phyloP scores from a whole-genome alignment of 352 stramenopile genomes.

The Globisporangium lucens region DNA sequence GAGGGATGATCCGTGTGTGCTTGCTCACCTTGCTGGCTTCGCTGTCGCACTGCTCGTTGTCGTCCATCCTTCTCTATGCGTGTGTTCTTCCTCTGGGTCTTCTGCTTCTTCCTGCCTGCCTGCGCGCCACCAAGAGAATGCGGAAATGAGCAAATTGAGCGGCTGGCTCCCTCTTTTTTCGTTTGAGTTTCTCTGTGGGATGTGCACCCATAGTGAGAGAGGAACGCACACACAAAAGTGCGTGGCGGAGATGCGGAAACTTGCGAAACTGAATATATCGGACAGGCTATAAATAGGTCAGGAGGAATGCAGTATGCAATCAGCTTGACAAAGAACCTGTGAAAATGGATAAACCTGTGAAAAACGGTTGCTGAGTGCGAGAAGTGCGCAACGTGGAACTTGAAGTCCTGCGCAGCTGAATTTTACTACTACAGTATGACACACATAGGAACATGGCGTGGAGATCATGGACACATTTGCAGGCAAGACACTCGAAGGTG shows the following conservation, averaged over 20 bases:
- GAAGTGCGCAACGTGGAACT: neutral
- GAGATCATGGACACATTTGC: neutral
- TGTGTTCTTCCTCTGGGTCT: neutral
- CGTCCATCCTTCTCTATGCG: neutral
- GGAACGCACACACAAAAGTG: neutral
- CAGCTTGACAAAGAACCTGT: no score
- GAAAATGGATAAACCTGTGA: no score
- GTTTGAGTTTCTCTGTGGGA: neutral
- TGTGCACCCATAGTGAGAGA: neutral
- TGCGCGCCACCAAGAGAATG: conserved; percentile 4
- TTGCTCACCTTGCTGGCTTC: conserved; percentile 5
- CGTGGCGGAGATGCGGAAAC: neutral
- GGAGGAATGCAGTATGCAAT: neutral
- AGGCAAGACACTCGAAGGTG: neutral
- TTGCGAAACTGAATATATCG: neutral
- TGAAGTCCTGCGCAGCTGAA: neutral
- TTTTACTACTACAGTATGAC: neutral
- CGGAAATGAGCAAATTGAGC: conserved; percentile 1
- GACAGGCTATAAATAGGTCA: neutral
- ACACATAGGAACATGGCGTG: neutral
- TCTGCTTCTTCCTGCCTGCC: neutral
- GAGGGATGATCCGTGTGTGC: neutral
- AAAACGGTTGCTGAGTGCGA: no score
- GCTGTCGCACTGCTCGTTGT: neutral
- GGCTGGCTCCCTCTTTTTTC: neutral